These are phyloP conservation scores for Colletotrichum salicis DNA, from an alignment of 2,329 filamentous ascomycete genomes.

Conservation along the genomic window DNA sequence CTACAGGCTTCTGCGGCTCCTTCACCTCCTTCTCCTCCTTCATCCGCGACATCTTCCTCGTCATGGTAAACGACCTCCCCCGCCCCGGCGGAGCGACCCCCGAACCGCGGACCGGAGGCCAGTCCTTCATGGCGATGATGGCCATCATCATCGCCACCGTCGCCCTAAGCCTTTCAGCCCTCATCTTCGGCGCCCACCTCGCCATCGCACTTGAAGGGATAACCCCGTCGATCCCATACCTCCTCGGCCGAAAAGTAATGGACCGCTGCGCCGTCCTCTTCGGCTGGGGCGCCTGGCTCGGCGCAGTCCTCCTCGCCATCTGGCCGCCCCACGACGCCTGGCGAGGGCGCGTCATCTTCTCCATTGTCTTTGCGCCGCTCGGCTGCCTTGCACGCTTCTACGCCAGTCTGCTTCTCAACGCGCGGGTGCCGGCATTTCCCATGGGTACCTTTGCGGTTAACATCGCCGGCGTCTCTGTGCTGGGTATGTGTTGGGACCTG, in stretches of 20 bases:
- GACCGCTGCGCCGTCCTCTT: slow-evolving; percentile 74
- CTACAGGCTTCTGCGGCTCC: slow-evolving; percentile 88
- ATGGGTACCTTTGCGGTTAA: slow-evolving; percentile 89
- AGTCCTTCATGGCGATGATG: slow-evolving; percentile 84
- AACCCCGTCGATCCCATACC: slow-evolving; percentile 70
- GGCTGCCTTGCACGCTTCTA: slow-evolving; percentile 84
- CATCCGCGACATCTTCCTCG: slow-evolving; percentile 82
- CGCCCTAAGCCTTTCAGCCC: slow-evolving; percentile 73
- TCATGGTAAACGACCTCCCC: slow-evolving; percentile 78
- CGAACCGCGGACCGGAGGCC: slow-evolving; percentile 72
- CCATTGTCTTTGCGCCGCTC: slow-evolving; percentile 83
- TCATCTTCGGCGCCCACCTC: slow-evolving; percentile 80
- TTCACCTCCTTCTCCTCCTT: slow-evolving; percentile 93
- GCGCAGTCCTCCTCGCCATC: slow-evolving; percentile 76
- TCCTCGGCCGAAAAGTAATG: slow-evolving; percentile 66
- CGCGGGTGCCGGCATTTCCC: slow-evolving; percentile 74
- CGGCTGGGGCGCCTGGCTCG: slow-evolving; percentile 81
- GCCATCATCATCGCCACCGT: slow-evolving; percentile 80
- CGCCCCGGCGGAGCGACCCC: slow-evolving; percentile 41
- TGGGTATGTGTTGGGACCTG: slow-evolving; percentile 83
- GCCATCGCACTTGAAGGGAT: slow-evolving; percentile 69
- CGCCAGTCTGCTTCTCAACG: slow-evolving; percentile 76
- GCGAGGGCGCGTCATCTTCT: slow-evolving; percentile 80
- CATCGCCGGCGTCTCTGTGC: slow-evolving; percentile 76
- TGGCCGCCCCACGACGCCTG: slow-evolving; percentile 79